Evolutionary conservation across 1,284 basidiomycete genomes (phyloP), one percentile per base, ranked within the genome.

Genomic region (Exobasidium cylindrosporum): DNA sequence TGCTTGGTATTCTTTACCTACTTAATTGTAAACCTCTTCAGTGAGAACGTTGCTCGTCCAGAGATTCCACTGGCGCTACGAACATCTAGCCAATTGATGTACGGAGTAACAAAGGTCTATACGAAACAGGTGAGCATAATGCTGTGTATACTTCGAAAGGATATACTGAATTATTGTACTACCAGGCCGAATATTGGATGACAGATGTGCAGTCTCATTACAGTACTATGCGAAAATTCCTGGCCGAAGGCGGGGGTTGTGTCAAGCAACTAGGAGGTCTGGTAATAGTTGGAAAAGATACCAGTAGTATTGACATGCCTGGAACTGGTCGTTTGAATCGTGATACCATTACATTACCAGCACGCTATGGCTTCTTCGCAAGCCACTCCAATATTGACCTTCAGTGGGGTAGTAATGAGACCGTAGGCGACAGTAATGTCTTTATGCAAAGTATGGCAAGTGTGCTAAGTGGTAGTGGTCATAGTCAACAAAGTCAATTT

Each of bases 41-140:
- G 65, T 44, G 29, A 43, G 17, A 47, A 31, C 47, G 50, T 76
- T 17, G 44, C 50, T 1, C 17, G 35, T 0, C 74, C 74, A 1
- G 28, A 54, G 1, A 67, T 73, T 55, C 73, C 73, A 4, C 63
- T 76, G 28, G 73, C 74, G 0, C 58, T 76, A 23, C 73, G 74
- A 6, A 61, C 74, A 4, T 68, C 66, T 6, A 61, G 62, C 28
- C 68, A 74, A 49, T 62, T 76, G 24, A 47, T 76, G 66, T 75
- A 52, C 35, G 74, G 74, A 0, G 58, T 73, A 14, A 70, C 70
- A 23, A 63, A 65, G 40, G 62, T 76, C 31, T 75, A 72, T 57
- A 43, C 35, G 0, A 66, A 70, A 23, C 71, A 66, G 58, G 66
- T 58, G 29, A 49, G 61, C 49, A 2, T 4, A 6, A 6, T 4